A percentile compares a stretch with the other conserved stretches of the same genome.
phyloP scores from a whole-genome alignment of 306 rosid genomes.

The Begonia fuchsioides region DNA sequence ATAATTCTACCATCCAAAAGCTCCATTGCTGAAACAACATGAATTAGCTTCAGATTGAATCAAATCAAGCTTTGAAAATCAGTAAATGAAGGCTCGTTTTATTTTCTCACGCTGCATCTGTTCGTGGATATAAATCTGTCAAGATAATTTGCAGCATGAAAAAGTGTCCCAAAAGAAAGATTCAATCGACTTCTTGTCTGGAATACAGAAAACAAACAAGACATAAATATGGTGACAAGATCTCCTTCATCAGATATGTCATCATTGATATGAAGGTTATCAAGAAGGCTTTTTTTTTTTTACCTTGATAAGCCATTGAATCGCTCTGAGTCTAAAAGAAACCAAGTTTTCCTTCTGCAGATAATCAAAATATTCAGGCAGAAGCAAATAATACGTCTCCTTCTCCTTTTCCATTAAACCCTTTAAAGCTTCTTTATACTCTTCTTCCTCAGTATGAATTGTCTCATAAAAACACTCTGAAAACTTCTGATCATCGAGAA shows the following conservation, averaged over 20 bases:
- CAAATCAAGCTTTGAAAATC: neutral
- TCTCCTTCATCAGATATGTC: neutral
- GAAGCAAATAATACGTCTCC: constrained; percentile 25
- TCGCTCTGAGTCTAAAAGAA: constrained; percentile 22
- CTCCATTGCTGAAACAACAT: constrained; percentile 22
- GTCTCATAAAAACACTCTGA: neutral
- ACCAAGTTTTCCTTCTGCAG: constrained; percentile 16
- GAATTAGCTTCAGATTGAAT: neutral
- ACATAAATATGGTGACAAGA: neutral
- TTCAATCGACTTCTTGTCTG: constrained; percentile 33
- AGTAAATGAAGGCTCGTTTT: too few species aligned
- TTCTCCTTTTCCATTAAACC: constrained; percentile 16
- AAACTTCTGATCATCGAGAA: neutral
- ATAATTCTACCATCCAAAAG: constrained; percentile 37
- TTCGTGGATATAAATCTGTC: constrained; percentile 36
- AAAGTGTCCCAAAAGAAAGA: constrained; percentile 31
- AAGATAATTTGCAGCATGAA: constrained; percentile 35
- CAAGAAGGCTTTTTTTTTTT: neutral
- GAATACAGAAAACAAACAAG: neutral
- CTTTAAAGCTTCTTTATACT: constrained; percentile 11
- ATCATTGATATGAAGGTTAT: too few species aligned
- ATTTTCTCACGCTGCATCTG: constrained; percentile 22
- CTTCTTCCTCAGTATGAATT: constrained; percentile 12
- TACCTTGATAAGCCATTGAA: constrained; percentile 47
- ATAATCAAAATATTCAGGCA: constrained; percentile 11